Evolutionary conservation across 768 basidiomycete species (phyloP), one percentile per base, ranked within the genome.

Genomic region (Chalciporus chontae): DNA sequence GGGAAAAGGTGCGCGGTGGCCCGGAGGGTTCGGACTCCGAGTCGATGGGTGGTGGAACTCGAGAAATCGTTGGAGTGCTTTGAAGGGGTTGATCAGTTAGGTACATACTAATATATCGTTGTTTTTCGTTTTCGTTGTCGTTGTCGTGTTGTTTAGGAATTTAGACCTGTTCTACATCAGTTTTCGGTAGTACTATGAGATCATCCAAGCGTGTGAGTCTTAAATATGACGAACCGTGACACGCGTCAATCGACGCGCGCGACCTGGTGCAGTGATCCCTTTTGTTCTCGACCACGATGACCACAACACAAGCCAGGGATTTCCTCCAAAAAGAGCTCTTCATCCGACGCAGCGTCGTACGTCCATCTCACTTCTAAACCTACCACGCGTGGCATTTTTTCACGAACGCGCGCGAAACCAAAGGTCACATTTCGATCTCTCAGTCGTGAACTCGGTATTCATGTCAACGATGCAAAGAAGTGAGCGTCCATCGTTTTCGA

Each of bases 381-480:
- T 4, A 24, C 8, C 1, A 31, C 27, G 29, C 26, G 7, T n/a
- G n/a, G n/a, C n/a, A n/a, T n/a, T n/a, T n/a, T 26, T 9, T 31
- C 1, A 31, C 29, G 29, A 31, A n/a, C n/a, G n/a, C 29, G 29
- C 17, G 26, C 19, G 19, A 8, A 40, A 50, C 8, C 52, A 91
- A n/a, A n/a, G 89, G 86, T 92, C 50, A 92, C 90, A 5, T 92
- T 80, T 65, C 78, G 89, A 32, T 83, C 80, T 5, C 73, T 92
- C 43, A 90, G 90, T 58, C 78, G 87, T 54, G 79, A 78, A 36
- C 74, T 88, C 39, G 73, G 74, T 0, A 74, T 91, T 46, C 84
- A 90, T 58, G 87, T 90, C 59, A 87, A 90, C 65, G 69, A 69
- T 32, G 89, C 90, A 17, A 92, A 90, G 64, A 85, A 83, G 90